Conservation (phyloP, 352 stramenopile genomes). For the Phytophthora ohioensis region DNA sequence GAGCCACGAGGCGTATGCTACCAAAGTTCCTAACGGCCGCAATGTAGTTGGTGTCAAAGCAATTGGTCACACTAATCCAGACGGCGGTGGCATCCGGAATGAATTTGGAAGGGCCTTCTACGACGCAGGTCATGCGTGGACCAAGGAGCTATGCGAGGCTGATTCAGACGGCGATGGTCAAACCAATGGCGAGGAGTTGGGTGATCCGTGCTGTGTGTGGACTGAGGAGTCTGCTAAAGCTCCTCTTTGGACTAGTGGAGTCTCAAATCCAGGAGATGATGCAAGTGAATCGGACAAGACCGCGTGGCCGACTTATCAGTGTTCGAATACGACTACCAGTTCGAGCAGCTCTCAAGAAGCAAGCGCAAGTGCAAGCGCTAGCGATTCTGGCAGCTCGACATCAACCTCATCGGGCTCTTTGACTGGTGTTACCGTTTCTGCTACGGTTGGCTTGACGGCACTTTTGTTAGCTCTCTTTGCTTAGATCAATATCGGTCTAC, state of each 20-base stretch:
- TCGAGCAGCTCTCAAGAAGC: slow-evolving; percentile 6
- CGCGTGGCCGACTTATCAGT: slow-evolving; percentile 25
- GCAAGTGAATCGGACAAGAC: slow-evolving; percentile 23
- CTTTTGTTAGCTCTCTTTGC: slow-evolving; percentile 5
- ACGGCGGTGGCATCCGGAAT: slow-evolving; percentile 26
- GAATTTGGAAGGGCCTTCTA: slow-evolving; percentile 39
- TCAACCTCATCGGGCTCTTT: background rate
- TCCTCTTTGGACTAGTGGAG: slow-evolving; percentile 27
- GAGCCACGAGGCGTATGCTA: slow-evolving; percentile 19
- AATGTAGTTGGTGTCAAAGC: slow-evolving; percentile 37
- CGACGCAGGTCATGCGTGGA: slow-evolving; percentile 24
- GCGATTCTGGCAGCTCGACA: slow-evolving; percentile 1
- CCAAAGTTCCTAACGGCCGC: slow-evolving; percentile 36
- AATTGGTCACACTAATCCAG: slow-evolving; percentile 34
- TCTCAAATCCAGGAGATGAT: slow-evolving; percentile 37
- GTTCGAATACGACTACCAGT: slow-evolving; percentile 8
- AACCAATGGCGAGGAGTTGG: too few relatives aligned
- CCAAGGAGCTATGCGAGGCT: too few relatives aligned
- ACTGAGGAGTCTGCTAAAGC: slow-evolving; percentile 7
- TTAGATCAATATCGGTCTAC: slow-evolving; percentile 2
- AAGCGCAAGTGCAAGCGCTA: background rate
- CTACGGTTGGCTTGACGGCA: background rate
- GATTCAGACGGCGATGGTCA: too few relatives aligned
- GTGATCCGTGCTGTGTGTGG: background rate
- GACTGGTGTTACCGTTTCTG: background rate